Evolutionary conservation across 345 rosid species (phyloP), one percentile per base, ranked within the genome.

Genomic region (Boechera retrofracta): DNA sequence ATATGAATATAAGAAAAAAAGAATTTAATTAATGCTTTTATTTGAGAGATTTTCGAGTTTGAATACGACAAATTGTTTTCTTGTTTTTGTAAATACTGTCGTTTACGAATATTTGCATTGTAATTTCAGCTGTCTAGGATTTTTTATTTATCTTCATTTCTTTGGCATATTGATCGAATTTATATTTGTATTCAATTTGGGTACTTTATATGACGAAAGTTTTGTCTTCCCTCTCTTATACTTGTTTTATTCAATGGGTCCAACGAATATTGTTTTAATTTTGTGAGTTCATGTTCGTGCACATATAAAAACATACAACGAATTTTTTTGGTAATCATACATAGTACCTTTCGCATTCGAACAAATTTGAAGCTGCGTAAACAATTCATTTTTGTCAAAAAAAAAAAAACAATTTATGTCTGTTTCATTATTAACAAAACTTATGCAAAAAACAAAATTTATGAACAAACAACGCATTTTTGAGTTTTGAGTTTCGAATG

Each of bases 201-300:
- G 65, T 63, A 44, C 71, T 35, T 77, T 36, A 26, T 54, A 64
- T 63, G 76, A 56, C 18, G 52, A 56, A 71, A 64, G 60, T 29
- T 64, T 64, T 77, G 77, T 71, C 81, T 77, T 21, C 24, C 24
- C 73, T 77, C 73, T 72, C 72, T 58, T 49, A 67, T 72, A 51
- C 69, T 72, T 78, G 68, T 3, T 72, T 72, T 51, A 71, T 49
- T 67, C 73, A 39, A n/a, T 58, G 77, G 77, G 73, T 72, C 81
- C 81, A 51, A 13, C 41, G 65, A 58, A 72, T 72, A 73, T 72
- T 56, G 54, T 59, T 68, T 29, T 42, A 53, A 15, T 51, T 35
- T 64, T 61, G 64, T 58, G 73, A 58, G 73, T 64, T 7, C 73
- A 66, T 66, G 81, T 78, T 78, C 77, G 48, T 71, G 67, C 67